Evolutionary conservation across 1,139 yeast genomes (phyloP).

Genomic region (Saccharomycopsis hybrid): DNA sequence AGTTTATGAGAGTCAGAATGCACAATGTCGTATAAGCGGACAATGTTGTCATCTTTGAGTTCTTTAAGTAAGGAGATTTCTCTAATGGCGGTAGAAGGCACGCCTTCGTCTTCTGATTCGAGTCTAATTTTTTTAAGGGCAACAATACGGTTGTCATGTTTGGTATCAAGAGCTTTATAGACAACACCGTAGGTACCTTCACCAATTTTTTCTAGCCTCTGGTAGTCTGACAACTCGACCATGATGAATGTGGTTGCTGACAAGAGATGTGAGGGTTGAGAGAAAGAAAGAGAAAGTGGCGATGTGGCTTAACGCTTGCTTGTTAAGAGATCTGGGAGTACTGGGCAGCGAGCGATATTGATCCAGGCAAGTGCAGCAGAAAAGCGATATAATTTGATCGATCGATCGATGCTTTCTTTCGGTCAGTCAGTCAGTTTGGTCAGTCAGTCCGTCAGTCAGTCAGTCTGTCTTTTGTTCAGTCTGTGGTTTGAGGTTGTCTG

Average conservation of each 20-base stretch:
- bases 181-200: slow-evolving; percentile 99
- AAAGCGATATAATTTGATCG: too few species aligned
- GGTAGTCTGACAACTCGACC: slow-evolving; percentile 87
- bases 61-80: slow-evolving; percentile 93
- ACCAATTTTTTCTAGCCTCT: slow-evolving; percentile 92
- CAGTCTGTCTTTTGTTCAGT: too few species aligned
- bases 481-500: too few species aligned
- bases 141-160: slow-evolving; percentile 84
- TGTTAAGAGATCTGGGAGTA: too few species aligned
- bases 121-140: slow-evolving; percentile 92
- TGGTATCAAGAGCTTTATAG: slow-evolving; percentile 87
- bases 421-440: too few species aligned
- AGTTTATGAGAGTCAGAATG: slow-evolving; percentile 95
- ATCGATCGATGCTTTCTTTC: too few species aligned
- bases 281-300: too few species aligned
- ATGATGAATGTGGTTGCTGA: slow-evolving; percentile 30
- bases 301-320: too few species aligned
- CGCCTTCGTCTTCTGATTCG: slow-evolving; percentile 98
- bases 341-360: too few species aligned
- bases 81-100: slow-evolving; percentile 95
- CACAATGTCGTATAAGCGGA: slow-evolving; percentile 84
- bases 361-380: too few species aligned
- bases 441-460: too few species aligned
- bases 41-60: slow-evolving; percentile 87
- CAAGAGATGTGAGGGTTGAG: neutral